phyloP scores from a whole-genome alignment of 768 basidiomycete genomes.

The Mycena latifolia region DNA sequence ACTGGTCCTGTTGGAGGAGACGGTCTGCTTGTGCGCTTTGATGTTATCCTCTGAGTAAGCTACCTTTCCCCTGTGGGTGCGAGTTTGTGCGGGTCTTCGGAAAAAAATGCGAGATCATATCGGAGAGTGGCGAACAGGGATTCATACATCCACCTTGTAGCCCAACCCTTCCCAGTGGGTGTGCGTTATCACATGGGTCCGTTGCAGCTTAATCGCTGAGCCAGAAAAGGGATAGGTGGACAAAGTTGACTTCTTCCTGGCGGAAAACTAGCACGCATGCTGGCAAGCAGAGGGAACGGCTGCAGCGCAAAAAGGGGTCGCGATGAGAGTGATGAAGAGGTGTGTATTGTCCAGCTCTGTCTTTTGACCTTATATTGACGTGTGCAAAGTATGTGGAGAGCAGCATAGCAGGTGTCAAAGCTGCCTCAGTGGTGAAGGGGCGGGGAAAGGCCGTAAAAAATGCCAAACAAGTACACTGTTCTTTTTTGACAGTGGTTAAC shows the following conservation, averaged over 20 bases:
- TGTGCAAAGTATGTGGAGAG: background rate
- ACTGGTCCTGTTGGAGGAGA: no score
- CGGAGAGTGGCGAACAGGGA: background rate
- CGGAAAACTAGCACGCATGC: background rate
- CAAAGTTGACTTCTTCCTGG: background rate
- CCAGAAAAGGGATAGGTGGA: background rate
- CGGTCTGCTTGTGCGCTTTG: no score
- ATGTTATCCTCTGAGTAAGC: background rate
- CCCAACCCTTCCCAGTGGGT: background rate
- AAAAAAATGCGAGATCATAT: background rate
- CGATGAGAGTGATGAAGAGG: background rate
- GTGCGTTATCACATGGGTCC: background rate
- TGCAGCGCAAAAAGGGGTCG: background rate
- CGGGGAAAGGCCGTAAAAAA: background rate
- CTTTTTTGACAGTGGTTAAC: background rate
- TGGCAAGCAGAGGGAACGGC: background rate
- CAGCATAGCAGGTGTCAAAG: background rate
- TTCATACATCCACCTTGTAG: background rate
- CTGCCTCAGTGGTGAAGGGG: background rate
- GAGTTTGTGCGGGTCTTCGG: background rate
- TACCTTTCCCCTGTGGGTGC: background rate
- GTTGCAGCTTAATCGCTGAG: background rate
- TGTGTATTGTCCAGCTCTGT: background rate
- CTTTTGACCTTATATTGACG: background rate
- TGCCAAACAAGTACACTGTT: background rate